phyloP scores from a whole-genome alignment of 2,329 filamentous ascomycete genomes.

The Dothideomycetes sp. region DNA sequence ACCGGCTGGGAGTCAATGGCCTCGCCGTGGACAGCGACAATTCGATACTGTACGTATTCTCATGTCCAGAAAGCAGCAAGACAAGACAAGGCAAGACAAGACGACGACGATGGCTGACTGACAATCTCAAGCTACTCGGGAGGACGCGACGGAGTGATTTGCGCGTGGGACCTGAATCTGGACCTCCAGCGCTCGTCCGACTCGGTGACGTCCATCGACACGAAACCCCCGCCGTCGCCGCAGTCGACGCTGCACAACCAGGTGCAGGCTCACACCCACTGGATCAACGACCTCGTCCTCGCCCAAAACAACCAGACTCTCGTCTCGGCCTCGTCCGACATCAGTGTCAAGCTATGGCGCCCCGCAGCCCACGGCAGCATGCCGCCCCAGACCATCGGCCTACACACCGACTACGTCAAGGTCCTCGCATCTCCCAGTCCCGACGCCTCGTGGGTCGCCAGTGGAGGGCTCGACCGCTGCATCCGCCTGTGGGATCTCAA shows the following conservation, averaged over 20 bases:
- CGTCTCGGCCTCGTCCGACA: conserved; percentile 86
- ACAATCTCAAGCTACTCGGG: conserved; percentile 69
- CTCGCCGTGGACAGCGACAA: conserved; percentile 76
- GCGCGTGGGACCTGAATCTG: conserved; percentile 84
- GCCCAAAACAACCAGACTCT: conserved; percentile 69
- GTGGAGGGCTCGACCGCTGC: conserved; percentile 84
- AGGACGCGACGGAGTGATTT: conserved; percentile 89
- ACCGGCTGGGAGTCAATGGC: conserved; percentile 90
- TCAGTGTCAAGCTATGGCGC: conserved; percentile 87
- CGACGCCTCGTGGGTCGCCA: conserved; percentile 77
- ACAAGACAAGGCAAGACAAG: neutral
- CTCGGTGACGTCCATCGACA: conserved; percentile 27
- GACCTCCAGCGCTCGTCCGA: conserved; percentile 42
- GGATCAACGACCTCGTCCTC: conserved; percentile 87
- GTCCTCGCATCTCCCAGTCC: conserved; percentile 70
- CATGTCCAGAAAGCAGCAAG: neutral
- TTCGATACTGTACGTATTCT: conserved; percentile 65
- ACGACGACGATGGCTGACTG: conserved; percentile 13
- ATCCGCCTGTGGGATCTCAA: conserved; percentile 91
- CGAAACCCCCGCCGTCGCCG: conserved; percentile 24
- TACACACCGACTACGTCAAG: conserved; percentile 95
- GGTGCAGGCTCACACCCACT: conserved; percentile 81
- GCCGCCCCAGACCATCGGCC: conserved; percentile 71
- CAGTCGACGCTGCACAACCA: conserved; percentile 51
- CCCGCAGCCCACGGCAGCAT: conserved; percentile 56